Percentiles rank a stretch among this genome's conserved stretches.
Evolutionary conservation across 257 asterid genomes (phyloP).

Genomic region (Gentiana dahurica): DNA sequence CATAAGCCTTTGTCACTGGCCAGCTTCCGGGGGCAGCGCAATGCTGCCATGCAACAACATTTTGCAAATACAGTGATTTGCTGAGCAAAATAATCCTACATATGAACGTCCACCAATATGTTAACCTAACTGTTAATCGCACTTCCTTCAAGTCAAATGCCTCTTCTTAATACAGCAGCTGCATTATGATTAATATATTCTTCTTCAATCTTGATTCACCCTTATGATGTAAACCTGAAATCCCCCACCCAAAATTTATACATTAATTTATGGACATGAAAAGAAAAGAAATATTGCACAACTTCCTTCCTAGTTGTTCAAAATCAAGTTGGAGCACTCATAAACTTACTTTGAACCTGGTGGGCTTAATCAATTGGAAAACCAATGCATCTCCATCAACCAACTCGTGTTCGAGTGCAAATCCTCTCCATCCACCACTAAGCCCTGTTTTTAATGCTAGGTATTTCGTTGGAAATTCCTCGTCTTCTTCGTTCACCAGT

Average conservation of each 20-base stretch:
- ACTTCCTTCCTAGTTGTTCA: neutral
- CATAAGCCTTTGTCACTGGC: too few relatives aligned
- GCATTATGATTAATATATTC: neutral
- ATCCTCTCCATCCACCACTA: slow-evolving; percentile 84
- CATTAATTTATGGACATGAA: neutral
- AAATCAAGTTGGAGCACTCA: neutral
- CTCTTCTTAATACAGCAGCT: too few relatives aligned
- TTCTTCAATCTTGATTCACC: slow-evolving; percentile 10
- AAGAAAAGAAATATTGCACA: neutral
- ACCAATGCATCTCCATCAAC: slow-evolving; percentile 60
- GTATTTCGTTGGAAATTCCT: slow-evolving; percentile 33
- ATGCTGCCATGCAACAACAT: too few relatives aligned
- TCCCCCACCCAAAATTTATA: neutral
- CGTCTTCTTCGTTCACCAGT: slow-evolving; percentile 44
- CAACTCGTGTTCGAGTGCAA: slow-evolving; percentile 47
- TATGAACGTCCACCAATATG: too few relatives aligned
- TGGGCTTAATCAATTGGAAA: slow-evolving; percentile 36
- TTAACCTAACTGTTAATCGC: too few relatives aligned
- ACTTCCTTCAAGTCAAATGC: too few relatives aligned
- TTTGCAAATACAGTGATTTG: too few relatives aligned
- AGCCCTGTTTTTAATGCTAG: slow-evolving; percentile 43
- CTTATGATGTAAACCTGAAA: slow-evolving; percentile 12
- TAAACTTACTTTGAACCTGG: slow-evolving; percentile 39
- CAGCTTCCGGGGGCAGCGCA: too few relatives aligned
- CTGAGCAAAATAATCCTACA: too few relatives aligned